A percentile compares a stretch with the other conserved stretches of the same genome.
Conservation (phyloP, 257 asterid species). For the Gentiana macrophylla region DNA sequence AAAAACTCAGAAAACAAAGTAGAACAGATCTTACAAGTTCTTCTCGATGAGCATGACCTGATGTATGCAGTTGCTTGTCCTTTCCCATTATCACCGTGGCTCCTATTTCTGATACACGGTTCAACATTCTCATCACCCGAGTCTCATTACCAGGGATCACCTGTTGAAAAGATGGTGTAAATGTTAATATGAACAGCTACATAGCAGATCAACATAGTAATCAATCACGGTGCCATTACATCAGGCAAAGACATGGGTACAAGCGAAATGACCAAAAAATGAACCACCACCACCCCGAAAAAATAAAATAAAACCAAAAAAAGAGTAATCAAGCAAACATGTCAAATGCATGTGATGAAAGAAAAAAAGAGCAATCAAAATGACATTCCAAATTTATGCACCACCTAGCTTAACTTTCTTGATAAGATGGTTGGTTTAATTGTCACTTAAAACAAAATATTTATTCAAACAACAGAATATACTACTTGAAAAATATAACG, state of each 20-base stretch:
- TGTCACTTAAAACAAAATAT: too few species aligned
- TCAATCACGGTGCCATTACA: too few species aligned
- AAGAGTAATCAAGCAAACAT: not conserved
- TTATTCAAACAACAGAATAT: too few species aligned
- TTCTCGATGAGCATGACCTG: slow-evolving; percentile 97
- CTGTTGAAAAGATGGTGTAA: slow-evolving; percentile 29
- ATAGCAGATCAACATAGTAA: not conserved
- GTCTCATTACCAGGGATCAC: slow-evolving; percentile 98
- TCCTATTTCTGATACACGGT: slow-evolving; percentile 91
- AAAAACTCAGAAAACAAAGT: too few species aligned
- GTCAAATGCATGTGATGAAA: too few species aligned
- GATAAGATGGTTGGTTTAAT: too few species aligned
- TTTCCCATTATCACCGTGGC: slow-evolving; percentile 90
- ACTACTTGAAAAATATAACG: too few species aligned
- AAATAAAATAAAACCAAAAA: not conserved
- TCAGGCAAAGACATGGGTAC: too few species aligned
- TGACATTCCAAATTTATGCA: too few species aligned
- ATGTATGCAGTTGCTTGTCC: slow-evolving; percentile 82
- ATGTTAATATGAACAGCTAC: not conserved
- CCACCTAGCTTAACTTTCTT: too few species aligned
- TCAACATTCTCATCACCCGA: slow-evolving; percentile 92
- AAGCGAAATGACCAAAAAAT: not conserved
- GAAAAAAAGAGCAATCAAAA: too few species aligned
- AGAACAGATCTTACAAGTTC: slow-evolving; percentile 61
- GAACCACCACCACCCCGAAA: too few species aligned